Base-by-base conservation (phyloP, 352 stramenopile species). In the Phytophthora podocarpi region DNA sequence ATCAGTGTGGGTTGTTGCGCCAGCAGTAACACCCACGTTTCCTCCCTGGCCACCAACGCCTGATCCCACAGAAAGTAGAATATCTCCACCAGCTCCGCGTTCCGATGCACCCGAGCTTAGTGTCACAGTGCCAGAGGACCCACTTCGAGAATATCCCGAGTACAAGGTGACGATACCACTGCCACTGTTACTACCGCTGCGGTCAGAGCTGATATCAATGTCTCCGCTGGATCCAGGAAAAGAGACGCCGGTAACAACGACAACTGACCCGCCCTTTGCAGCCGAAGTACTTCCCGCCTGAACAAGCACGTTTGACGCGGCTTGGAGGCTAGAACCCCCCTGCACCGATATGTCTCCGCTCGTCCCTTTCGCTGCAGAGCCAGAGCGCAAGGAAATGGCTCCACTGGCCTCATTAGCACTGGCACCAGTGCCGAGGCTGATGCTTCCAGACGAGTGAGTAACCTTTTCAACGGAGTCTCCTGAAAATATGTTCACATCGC, bases 21-120 rank as follows among this genome's bases (percentile, higher is more conserved):
- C 86, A 50, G 65, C 77, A 40, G 37, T 68, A 24, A 92, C 41
- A 28, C 30, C 51, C 1, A 93, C 56, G 21, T 54, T 70, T 36
- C 85, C 85, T 37, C 85, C 87, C 43, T 71, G 64, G 13, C 62
- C 63, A 50, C 59, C 54, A 36, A 72, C 63, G 4, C 80, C 82
- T 8, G 53, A 51, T 2, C 87, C 87, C 26, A 92, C 82, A 27
- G 42, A 41, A 48, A 93, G n/a, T 16, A 49, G 46, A 30, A 95
- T 59, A 62, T 83, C 64, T 30, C 86, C 86, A 26, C 80, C 78
- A 46, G 66, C 73, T 28, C 85, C 87, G 27, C 50, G 47, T 23
- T 71, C 67, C 8, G 86, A 80, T 13, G 47, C 27, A 12, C 87
- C 90, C n/a, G 87, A 93, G 18, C 65, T 88, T 7, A 97, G 48